Base-by-base conservation (phyloP, 1,139 yeast genomes). In the Diutina siamensis region DNA sequence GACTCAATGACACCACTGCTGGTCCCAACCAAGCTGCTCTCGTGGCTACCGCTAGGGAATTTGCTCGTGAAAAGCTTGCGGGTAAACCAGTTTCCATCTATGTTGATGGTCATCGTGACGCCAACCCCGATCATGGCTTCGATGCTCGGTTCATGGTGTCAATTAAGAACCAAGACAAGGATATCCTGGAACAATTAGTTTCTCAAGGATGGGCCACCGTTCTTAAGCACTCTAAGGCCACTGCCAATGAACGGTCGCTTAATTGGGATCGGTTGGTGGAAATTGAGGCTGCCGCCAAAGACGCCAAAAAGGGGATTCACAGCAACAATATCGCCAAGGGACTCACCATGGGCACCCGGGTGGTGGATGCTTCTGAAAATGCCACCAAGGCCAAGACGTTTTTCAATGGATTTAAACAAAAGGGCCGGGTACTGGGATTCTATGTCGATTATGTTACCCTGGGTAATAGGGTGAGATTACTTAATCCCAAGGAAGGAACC, bases 331-430 rank as follows among this genome's bases (percentile, higher is more conserved):
- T 79, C 45, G 69, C 72, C 47, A 80, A 80, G 56, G 64, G 73
- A 3, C 55, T 69, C 46, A 64, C 66, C 33, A 76, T 74, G 17
- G 69, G 79, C 19, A 78, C 77, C 34, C 72, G 87, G 54, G 64
- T 80, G 40, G 83, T 84, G 38, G 94, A 87, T 59, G 94, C 94
- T 2, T 82, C 92, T 12, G 95, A 84, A 58, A 77, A 73, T 52
- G 69, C 74, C 8, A 65, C 80, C 46, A 78, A 85, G 56, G 88
- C 95, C 35, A 80, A 79, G 52, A 80, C 89, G 2, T 85, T 81
- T 57, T 67, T 84, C 55, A 74, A 83, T 49, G 78, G 86, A 1
- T 75, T 86, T 54, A 78, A 76, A 56, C 77, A 83, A 54, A 81
- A 82, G 63, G 74, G 78, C 25, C 71, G 77, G 52, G 72, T 84